A percentile compares a stretch with the other conserved stretches of the same genome.
phyloP scores from a whole-genome alignment of 2,329 filamentous ascomycete genomes.

The Arthrinium phaeospermum region DNA sequence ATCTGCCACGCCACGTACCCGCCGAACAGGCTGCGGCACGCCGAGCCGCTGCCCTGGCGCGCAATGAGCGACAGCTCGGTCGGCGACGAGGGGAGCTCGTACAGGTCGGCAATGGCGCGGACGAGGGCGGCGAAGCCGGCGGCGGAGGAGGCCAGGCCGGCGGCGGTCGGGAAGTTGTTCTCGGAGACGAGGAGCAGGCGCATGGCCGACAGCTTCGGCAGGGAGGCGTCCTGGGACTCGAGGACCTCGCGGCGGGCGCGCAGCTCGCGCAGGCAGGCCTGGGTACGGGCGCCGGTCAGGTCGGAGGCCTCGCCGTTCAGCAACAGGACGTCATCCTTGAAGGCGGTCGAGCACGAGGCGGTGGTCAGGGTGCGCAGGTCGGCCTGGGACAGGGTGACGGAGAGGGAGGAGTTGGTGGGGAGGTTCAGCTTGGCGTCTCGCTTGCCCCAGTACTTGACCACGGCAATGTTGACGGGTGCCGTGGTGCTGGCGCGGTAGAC shows the following conservation, averaged over 20 bases:
- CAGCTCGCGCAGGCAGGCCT: constrained; percentile 90
- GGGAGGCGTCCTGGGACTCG: constrained; percentile 71
- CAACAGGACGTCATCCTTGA: constrained; percentile 72
- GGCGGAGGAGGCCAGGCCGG: constrained; percentile 79
- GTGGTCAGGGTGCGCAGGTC: constrained; percentile 96
- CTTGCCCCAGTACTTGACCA: constrained; percentile 99
- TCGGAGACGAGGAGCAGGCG: constrained; percentile 88
- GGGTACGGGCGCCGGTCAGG: constrained; percentile 86
- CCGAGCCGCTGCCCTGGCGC: constrained; percentile 91
- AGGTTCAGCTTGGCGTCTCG: constrained; percentile 92
- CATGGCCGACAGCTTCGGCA: constrained; percentile 81
- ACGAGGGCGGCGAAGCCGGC: constrained; percentile 75
- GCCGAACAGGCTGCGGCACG: constrained; percentile 90
- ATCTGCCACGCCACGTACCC: constrained; percentile 96
- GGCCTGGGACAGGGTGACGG: constrained; percentile 91
- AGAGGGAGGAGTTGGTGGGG: constrained; percentile 96
- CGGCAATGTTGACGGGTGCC: constrained; percentile 96
- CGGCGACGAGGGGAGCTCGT: constrained; percentile 80
- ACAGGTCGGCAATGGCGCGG: constrained; percentile 88
- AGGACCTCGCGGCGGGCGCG: constrained; percentile 77
- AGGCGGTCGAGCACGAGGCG: constrained; percentile 82
- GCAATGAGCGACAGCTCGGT: constrained; percentile 88
- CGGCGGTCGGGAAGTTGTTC: constrained; percentile 99
- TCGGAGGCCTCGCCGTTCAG: constrained; percentile 87
- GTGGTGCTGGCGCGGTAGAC: constrained; percentile 95